A percentile compares a stretch with the other conserved stretches of the same genome.
phyloP scores from a whole-genome alignment of 2,329 filamentous ascomycete species.

The Cercospora berteroae region DNA sequence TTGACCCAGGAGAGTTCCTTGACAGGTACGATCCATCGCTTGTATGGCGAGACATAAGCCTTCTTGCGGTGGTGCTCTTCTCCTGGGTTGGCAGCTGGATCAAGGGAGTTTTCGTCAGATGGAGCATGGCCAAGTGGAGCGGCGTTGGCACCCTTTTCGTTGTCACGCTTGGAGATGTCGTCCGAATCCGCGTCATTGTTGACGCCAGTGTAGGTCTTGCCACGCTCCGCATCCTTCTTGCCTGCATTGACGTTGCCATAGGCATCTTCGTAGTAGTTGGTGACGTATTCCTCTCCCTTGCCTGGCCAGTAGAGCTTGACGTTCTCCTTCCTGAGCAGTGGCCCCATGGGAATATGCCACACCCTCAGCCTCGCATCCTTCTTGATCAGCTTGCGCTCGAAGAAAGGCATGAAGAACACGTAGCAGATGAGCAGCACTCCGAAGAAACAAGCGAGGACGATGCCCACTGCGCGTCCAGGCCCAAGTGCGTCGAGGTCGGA shows the following conservation, averaged over 20 bases:
- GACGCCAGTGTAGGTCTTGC: conserved; percentile 31
- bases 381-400: conserved; percentile 58
- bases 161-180: conserved; percentile 1
- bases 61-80: neutral
- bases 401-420: conserved; percentile 59
- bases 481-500: conserved; percentile 46
- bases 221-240: conserved; percentile 54
- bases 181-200: conserved; percentile 15
- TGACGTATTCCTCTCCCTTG: neutral
- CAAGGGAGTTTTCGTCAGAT: neutral
- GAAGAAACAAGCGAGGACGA: conserved; percentile 54
- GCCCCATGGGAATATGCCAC: conserved; percentile 55
- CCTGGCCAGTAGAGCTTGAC: conserved; percentile 7
- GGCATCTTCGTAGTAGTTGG: conserved; percentile 22
- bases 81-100: conserved; percentile 7
- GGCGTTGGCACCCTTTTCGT: neutral
- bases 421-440: conserved; percentile 50
- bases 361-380: conserved; percentile 60
- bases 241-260: conserved; percentile 14
- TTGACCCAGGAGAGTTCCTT: conserved; percentile 31
- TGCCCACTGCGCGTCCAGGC: conserved; percentile 47
- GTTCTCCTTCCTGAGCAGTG: conserved; percentile 25
- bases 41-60: neutral
- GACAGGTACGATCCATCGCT: conserved; percentile 37
- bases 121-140: conserved; percentile 8